Base-by-base conservation (phyloP, 495 filamentous ascomycete genomes). In the Podospora didyma region DNA sequence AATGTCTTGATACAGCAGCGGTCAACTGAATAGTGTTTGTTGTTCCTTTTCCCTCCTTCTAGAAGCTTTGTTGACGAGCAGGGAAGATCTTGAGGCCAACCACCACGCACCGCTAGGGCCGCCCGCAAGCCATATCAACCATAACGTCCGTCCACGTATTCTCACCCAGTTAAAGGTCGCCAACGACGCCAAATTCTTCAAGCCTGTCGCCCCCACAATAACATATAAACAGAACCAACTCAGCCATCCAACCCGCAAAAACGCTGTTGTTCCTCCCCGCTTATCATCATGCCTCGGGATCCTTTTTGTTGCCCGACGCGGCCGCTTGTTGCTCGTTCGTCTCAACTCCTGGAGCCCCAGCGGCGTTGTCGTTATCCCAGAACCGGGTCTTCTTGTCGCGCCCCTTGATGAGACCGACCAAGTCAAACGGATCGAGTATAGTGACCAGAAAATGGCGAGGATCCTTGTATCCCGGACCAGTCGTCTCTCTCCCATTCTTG, bases 361-460 rank as follows among this genome's bases (percentile, higher is more conserved):
- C n/a, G 11, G 2, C 21, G 12, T 57, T 59, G 2, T 60, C 60
- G 6, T 59, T 60, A 58, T 87, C 82, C 83, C 84, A 86, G 62
- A 81, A 86, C 37, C 70, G 75, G 31, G 68, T 69, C 49, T 75
- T 58, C 63, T 78, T 77, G 31, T 80, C 78, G 54, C 64, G 75
- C 6, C 78, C 76, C 56, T 62, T 74, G 37, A 83, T 62, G 58
- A 87, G 65, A 2, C 86, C 86, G n/a, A 62, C 60, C 7, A 89
- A 22, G 61, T 88, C 84, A 68, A 90, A 87, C 3, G 86, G 86
- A 66, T 90, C 87, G 12, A 89, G 2, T 9, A 89, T 31, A 0
- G 85, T 89, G 3, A 77, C 45, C 28, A 80, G 39, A 44, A 80
- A 79, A 23, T 63, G 66, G 41, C 86, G 68, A 31, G 65, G 54